phyloP scores from a whole-genome alignment of 345 rosid genomes.

The Lepidium africanum region DNA sequence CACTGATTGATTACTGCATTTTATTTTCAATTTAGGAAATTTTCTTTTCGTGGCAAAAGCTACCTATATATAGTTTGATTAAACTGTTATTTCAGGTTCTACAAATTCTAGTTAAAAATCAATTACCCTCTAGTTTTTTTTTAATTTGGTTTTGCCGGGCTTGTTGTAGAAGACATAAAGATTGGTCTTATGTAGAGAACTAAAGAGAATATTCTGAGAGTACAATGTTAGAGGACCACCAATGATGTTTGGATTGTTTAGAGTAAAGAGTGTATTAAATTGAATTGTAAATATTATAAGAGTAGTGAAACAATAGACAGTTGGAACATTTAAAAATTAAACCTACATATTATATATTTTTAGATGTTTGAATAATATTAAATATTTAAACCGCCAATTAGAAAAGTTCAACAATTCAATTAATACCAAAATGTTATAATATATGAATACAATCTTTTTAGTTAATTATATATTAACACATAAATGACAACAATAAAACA shows the following conservation, averaged over 20 bases:
- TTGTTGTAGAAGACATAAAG: constrained; percentile 20
- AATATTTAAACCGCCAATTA: too few species aligned
- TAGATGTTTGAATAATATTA: too few species aligned
- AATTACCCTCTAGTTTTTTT: neutral
- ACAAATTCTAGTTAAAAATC: neutral
- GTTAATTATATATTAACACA: neutral
- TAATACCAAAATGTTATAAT: too few species aligned
- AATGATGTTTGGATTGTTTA: constrained; percentile 17
- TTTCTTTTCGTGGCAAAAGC: neutral
- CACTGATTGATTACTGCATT: neutral
- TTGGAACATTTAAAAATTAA: neutral
- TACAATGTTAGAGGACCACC: constrained; percentile 23
- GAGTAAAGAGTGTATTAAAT: constrained; percentile 2
- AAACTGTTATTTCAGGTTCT: neutral
- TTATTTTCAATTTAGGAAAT: neutral
- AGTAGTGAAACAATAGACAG: neutral
- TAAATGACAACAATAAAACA: neutral
- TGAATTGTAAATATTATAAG: neutral
- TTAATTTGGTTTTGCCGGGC: constrained; percentile 10
- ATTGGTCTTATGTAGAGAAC: constrained; percentile 18
- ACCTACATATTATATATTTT: neutral
- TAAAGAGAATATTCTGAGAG: constrained; percentile 16
- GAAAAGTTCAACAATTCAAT: too few species aligned
- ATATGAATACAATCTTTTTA: too few species aligned
- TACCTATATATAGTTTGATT: neutral